Evolutionary conservation across 2,329 filamentous ascomycete genomes (phyloP).

Genomic region (Penicillium sp.): DNA sequence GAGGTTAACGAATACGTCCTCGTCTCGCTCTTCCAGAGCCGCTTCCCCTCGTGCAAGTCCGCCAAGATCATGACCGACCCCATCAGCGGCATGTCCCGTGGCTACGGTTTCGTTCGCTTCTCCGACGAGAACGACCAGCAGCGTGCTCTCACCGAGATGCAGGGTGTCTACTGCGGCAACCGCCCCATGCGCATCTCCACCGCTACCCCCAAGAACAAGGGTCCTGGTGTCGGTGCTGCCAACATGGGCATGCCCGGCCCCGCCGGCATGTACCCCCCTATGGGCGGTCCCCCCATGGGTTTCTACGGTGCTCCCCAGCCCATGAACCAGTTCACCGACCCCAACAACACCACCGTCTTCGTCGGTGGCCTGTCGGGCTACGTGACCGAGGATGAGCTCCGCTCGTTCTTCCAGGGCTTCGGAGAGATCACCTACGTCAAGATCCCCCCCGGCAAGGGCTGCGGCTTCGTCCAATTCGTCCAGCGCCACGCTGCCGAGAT

Average conservation of each 20-base stretch:
- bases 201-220: constrained; percentile 90
- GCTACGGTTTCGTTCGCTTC: constrained; percentile 97
- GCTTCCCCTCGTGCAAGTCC: constrained; percentile 96
- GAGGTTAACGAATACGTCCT: constrained; percentile 99
- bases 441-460: constrained; percentile 98
- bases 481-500: constrained; percentile 98
- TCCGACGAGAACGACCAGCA: constrained; percentile 94
- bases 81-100: constrained; percentile 94
- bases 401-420: constrained; percentile 99
- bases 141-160: constrained; percentile 94
- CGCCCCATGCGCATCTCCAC: constrained; percentile 98
- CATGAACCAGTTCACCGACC: constrained; percentile 99
- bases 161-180: constrained; percentile 98
- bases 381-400: constrained; percentile 98
- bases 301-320: constrained; percentile 67
- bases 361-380: constrained; percentile 96
- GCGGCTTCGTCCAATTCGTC: constrained; percentile 98
- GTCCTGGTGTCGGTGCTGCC: constrained; percentile 54
- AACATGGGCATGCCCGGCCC: constrained; percentile 53
- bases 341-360: constrained; percentile 99
- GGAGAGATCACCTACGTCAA: constrained; percentile 99
- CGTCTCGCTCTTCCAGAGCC: constrained; percentile 93
- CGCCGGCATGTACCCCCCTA: constrained; percentile 63
- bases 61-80: constrained; percentile 99
- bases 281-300: constrained; percentile 67